Base-by-base conservation (phyloP, 306 rosid species). In the Medicago lupulina region DNA sequence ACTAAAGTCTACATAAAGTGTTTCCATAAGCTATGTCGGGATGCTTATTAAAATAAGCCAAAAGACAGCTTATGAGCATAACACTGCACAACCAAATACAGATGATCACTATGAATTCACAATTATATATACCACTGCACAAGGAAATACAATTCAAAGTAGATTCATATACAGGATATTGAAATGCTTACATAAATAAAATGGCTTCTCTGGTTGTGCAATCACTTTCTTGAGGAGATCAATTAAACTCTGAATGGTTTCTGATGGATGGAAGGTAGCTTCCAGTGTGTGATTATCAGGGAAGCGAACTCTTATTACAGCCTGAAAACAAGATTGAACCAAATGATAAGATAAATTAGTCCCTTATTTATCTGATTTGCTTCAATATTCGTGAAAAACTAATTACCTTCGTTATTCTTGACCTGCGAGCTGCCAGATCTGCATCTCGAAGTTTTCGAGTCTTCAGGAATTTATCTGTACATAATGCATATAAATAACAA, bases 261-360 rank as follows among this genome's bases (percentile, higher is more conserved):
- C 99, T 2, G 97, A 88, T 63, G 98, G 87, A 79, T 89, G 96
- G 80, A 96, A 96, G 18, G 83, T 82, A 65, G 82, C 93, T 91
- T 95, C 99, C 50, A 92, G 85, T 34, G 99, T 96, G 83, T 83
- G 88, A 79, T 92, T 89, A 81, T 96, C 99, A 10, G 98, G 98
- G 84, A 96, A 92, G 28, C 98, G 88, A 76, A 90, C 86, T 86
- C 99, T 88, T 51, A 96, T 83, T n/a, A 87, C 86, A 34, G 90
- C 91, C 99, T 96, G 88, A 85, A 84, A 41, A 73, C 69, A 82
- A 59, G 18, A 47, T 15, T 64, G 58, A 31, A 77, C 41, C 50
- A 80, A 80, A 70, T 66, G 43, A 59, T 25, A 59, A 53, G 12
- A 74, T 51, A 15, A 9, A 15, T 14, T 55, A 44, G 59, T 23